phyloP scores from a whole-genome alignment of 768 basidiomycete genomes.

The Tricholoma hemisulphureum region DNA sequence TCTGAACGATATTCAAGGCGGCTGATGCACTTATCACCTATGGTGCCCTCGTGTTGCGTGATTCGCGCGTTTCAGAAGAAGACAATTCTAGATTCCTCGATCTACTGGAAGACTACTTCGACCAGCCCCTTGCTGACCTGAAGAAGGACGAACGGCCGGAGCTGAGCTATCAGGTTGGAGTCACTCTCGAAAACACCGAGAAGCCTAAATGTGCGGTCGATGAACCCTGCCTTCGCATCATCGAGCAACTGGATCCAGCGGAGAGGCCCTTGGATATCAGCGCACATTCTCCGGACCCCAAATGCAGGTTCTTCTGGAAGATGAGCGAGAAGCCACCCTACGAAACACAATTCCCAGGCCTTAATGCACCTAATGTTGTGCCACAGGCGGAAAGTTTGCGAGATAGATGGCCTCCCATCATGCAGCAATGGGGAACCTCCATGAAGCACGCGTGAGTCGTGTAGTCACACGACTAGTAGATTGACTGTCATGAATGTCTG shows the following conservation, averaged over 20 bases:
- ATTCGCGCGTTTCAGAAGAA: slow-evolving; percentile 78
- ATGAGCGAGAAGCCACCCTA: slow-evolving; percentile 78
- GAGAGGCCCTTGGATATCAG: slow-evolving; percentile 86
- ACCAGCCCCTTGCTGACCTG: slow-evolving; percentile 60
- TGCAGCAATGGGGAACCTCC: slow-evolving; percentile 83
- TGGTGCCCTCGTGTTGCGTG: slow-evolving; percentile 83
- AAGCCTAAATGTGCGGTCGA: slow-evolving; percentile 84
- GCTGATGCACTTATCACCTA: slow-evolving; percentile 80
- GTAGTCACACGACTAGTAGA: not conserved
- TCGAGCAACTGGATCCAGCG: slow-evolving; percentile 67
- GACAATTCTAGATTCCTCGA: slow-evolving; percentile 85
- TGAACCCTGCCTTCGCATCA: slow-evolving; percentile 79
- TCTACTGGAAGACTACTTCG: slow-evolving; percentile 92
- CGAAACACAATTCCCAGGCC: slow-evolving; percentile 68
- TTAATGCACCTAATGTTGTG: slow-evolving; percentile 82
- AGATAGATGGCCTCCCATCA: slow-evolving; percentile 63
- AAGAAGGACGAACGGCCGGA: slow-evolving; percentile 82
- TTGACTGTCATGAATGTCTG: slow-evolving; percentile 3
- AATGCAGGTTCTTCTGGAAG: slow-evolving; percentile 92
- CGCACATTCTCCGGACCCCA: slow-evolving; percentile 84
- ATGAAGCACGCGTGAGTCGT: slow-evolving; percentile 82
- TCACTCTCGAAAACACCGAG: slow-evolving; percentile 96
- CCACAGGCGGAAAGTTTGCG: slow-evolving; percentile 61
- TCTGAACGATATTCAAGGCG: slow-evolving; percentile 48
- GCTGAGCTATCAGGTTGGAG: slow-evolving; percentile 87